Base-by-base conservation (phyloP, 2,329 filamentous ascomycete genomes). In the Trichoderma polysporum region DNA sequence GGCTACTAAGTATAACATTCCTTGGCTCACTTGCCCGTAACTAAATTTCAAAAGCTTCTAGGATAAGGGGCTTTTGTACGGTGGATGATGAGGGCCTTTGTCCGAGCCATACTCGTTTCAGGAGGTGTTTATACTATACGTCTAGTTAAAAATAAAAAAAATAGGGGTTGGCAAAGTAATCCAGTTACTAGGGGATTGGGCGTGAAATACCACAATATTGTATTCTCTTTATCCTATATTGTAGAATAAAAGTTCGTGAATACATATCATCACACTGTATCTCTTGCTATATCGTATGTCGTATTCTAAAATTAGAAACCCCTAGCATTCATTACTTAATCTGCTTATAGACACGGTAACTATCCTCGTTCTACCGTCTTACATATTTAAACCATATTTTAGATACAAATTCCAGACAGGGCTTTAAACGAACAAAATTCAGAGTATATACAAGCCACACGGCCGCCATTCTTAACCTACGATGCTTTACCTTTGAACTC, bases 1-100 rank as follows among this genome's bases (percentile, higher is more conserved):
- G 73, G 76, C n/a, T 78, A 78, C 67, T 78, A 69, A 68, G n/a
- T 17, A 6, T 45, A 33, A 10, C 8, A 33, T 33, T 6, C 2
- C 19, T 12, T 25, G 10, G 4, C n/a, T 47, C 9, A n/a, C 4
- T 27, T 35, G 15, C 6, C 1, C 15, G 15, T 22, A 5, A 4
- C 37, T 17, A 4, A n/a, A 41, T 2, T 39, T 37, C 3, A 17
- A 4, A 17, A 5, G 4, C 8, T 37, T 4, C 37, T 15, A 5
- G 17, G 12, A 41, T 22, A 7, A n/a, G 49, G 8, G 3, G 10
- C n/a, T n/a, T 33, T 9, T 62, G 25, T 53, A 31, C 8, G 59
- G 37, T 25, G 25, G 33, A 41, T 10, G 13, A 13, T 41, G 13
- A 3, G 31, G 19, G 27, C n/a, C 13, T 49, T 41, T 53, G 35